Conservation (phyloP, 1,139 yeast genomes). For the Sugiyamaella sp. region DNA sequence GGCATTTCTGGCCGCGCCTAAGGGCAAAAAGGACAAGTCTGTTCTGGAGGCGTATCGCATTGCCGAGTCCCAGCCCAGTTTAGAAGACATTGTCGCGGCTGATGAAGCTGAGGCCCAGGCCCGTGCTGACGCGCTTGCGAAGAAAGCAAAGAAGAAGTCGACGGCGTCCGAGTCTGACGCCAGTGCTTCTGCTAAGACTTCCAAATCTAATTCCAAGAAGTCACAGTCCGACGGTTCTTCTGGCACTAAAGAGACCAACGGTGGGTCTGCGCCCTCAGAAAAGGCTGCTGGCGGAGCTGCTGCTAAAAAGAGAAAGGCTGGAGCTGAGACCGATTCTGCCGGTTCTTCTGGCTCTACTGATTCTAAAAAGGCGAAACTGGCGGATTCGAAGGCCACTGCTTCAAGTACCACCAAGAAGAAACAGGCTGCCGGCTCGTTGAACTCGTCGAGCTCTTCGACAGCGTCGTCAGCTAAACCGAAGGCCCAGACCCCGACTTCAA, state of each 20-base stretch:
- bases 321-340: neutral
- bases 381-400: neutral
- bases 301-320: neutral
- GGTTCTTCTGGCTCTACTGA: conserved; percentile 3
- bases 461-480: conserved; percentile 1
- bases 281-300: neutral
- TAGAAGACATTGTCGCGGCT: conserved; percentile 31
- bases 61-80: conserved; percentile 44
- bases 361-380: conserved; percentile 10
- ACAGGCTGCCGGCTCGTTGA: too few species aligned
- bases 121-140: conserved; percentile 21
- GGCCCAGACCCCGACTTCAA: conserved; percentile 10
- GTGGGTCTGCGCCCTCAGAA: neutral
- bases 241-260: conserved; percentile 1
- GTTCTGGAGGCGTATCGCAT: conserved; percentile 58
- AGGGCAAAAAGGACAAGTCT: conserved; percentile 40
- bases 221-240: conserved; percentile 7
- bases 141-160: conserved; percentile 21
- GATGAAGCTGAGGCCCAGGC: conserved; percentile 9
- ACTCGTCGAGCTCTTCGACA: neutral
- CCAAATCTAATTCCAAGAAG: neutral
- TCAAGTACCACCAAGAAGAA: neutral
- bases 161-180: conserved; percentile 9
- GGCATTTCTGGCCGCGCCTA: conserved; percentile 28
- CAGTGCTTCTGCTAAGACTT: conserved; percentile 10